Percentiles rank a stretch among this genome's conserved stretches.
These are phyloP conservation scores for Monosporascus sp. DNA, from an alignment of 2,329 filamentous ascomycete genomes.

Conservation along the genomic window DNA sequence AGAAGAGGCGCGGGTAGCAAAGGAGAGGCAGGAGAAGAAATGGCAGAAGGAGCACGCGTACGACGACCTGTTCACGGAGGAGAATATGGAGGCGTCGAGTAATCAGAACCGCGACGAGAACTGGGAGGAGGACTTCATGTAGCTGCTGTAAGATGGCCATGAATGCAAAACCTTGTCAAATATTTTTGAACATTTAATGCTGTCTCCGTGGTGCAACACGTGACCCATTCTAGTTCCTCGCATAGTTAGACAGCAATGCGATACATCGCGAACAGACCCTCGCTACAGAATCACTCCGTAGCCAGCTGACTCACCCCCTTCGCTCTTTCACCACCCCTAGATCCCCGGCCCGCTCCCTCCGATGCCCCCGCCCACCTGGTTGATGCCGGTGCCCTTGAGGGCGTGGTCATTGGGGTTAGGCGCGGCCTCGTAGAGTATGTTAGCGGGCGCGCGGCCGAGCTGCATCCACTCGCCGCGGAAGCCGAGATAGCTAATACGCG, in stretches of 20 bases:
- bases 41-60: constrained; percentile 98
- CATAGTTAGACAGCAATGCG: not conserved
- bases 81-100: constrained; percentile 69
- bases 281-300: not conserved
- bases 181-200: not conserved
- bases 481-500: constrained; percentile 69
- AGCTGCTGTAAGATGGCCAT: constrained; percentile 14
- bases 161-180: not conserved
- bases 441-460: constrained; percentile 73
- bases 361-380: constrained; percentile 51
- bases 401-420: constrained; percentile 87
- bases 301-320: not conserved
- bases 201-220: no score
- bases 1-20: constrained; percentile 65
- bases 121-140: constrained; percentile 94
- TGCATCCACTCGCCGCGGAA: constrained; percentile 95
- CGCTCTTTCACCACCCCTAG: constrained; percentile 8
- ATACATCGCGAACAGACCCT: not conserved
- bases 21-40: constrained; percentile 83
- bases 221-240: no score
- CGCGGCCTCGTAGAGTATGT: constrained; percentile 89
- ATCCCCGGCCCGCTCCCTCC: constrained; percentile 36
- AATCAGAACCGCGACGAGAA: constrained; percentile 78
- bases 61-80: constrained; percentile 82
- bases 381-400: constrained; percentile 51